Percentiles rank a stretch among this genome's conserved stretches.
Conservation (phyloP, 2,329 filamentous ascomycete species). For the Diaporthe amygdali region DNA sequence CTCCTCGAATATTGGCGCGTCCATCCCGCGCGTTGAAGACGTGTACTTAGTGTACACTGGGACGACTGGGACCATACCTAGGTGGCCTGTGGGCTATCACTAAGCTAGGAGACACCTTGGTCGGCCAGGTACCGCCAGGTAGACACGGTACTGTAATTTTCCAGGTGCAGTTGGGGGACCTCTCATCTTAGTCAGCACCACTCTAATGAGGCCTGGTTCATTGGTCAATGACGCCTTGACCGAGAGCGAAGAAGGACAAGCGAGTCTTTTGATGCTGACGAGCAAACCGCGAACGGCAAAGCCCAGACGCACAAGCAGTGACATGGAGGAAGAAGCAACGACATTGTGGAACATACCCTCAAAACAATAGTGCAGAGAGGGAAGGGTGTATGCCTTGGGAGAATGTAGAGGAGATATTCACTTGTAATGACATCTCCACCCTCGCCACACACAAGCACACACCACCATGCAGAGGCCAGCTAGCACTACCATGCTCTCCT, state of each 20-base stretch:
- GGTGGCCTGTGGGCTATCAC: not conserved
- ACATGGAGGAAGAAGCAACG: not conserved
- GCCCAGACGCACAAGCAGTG: not conserved
- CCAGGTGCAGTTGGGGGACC: not conserved
- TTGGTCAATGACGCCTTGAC: conserved; percentile 13
- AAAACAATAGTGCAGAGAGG: not conserved
- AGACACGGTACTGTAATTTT: not conserved
- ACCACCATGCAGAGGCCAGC: not conserved
- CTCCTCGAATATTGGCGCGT: conserved; percentile 16
- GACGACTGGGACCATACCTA: too few relatives aligned
- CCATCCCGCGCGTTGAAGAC: conserved; percentile 21
- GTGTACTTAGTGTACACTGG: conserved; percentile 8
- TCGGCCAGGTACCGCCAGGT: not conserved
- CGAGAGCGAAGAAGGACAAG: not conserved
- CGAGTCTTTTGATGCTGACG: not conserved
- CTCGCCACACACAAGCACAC: too few relatives aligned
- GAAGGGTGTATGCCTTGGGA: too few relatives aligned
- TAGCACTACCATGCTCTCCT: not conserved
- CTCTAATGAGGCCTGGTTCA: not conserved
- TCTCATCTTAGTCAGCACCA: conserved; percentile 19
- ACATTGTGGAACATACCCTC: not conserved
- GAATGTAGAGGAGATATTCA: not conserved
- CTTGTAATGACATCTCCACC: not conserved
- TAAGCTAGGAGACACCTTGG: not conserved
- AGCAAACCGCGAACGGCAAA: not conserved